Evolutionary conservation across 352 stramenopile genomes (phyloP).

Genomic region (Globisporangium spiculum): DNA sequence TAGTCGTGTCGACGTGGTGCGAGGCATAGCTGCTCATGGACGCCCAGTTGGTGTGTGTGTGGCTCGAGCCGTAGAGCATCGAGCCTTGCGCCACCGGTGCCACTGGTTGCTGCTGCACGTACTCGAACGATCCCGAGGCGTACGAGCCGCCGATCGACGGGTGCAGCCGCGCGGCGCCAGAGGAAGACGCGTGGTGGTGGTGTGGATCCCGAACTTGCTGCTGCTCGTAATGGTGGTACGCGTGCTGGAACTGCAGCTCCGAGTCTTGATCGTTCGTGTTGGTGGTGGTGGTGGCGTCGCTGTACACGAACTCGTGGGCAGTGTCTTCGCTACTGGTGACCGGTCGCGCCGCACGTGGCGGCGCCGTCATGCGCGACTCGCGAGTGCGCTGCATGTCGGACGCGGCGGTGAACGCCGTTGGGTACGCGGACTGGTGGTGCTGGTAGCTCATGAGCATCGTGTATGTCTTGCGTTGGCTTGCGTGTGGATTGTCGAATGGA

Average conservation of each 20-base stretch:
- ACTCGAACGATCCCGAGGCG: neutral
- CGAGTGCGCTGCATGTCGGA: slow-evolving; percentile 12
- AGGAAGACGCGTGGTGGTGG: neutral
- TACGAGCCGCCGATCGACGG: neutral
- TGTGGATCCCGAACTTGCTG: neutral
- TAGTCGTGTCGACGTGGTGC: neutral
- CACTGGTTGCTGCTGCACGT: neutral
- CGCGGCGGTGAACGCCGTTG: slow-evolving; percentile 4
- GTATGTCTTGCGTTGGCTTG: neutral
- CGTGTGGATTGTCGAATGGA: too few relatives aligned
- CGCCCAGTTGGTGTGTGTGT: neutral
- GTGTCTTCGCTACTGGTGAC: too few relatives aligned
- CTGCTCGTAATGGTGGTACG: neutral
- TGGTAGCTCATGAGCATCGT: slow-evolving; percentile 18
- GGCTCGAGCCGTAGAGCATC: neutral
- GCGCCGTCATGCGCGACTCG: neutral
- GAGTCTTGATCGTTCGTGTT: neutral
- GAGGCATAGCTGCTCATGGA: neutral
- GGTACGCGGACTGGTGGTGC: neutral
- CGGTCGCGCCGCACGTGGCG: neutral
- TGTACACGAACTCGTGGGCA: neutral
- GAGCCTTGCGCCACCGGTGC: neutral
- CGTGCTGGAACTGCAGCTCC: neutral
- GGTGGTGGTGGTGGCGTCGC: neutral
- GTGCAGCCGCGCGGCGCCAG: neutral